These are phyloP conservation scores for Typha latifolia DNA, from an alignment of 176 grass and related monocot genomes.

Conservation along the genomic window DNA sequence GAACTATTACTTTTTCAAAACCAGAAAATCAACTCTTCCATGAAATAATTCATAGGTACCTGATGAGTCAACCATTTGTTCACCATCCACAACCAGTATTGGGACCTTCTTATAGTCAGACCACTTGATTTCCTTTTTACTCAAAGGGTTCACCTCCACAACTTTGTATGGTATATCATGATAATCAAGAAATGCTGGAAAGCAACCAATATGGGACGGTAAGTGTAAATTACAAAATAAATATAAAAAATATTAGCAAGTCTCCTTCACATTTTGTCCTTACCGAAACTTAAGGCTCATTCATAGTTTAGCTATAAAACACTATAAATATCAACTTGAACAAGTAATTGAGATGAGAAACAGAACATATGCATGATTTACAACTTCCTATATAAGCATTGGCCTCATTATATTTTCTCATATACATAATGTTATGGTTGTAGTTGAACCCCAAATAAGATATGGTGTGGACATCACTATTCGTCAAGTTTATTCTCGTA, in stretches of 20 bases:
- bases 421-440: too few relatives aligned
- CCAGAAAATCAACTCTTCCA: background rate
- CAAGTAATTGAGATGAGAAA: too few relatives aligned
- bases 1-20: background rate
- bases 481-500: too few relatives aligned
- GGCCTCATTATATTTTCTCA: too few relatives aligned
- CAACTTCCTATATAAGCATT: too few relatives aligned
- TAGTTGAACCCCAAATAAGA: too few relatives aligned
- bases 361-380: too few relatives aligned
- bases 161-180: conserved; percentile 98
- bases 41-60: conserved; percentile 27
- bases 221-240: background rate
- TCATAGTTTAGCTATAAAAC: too few relatives aligned
- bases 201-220: conserved; percentile 15
- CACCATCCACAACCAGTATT: conserved; percentile 80
- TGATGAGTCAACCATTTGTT: conserved; percentile 84
- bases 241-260: background rate
- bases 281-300: background rate
- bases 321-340: too few relatives aligned
- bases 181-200: conserved; percentile 89
- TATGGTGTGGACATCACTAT: too few relatives aligned
- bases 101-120: conserved; percentile 99
- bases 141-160: conserved; percentile 96
- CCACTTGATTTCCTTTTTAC: conserved; percentile 99
- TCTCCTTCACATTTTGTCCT: background rate